phyloP scores from a whole-genome alignment of 768 basidiomycete genomes.

The Clitopilus passeckerianus region DNA sequence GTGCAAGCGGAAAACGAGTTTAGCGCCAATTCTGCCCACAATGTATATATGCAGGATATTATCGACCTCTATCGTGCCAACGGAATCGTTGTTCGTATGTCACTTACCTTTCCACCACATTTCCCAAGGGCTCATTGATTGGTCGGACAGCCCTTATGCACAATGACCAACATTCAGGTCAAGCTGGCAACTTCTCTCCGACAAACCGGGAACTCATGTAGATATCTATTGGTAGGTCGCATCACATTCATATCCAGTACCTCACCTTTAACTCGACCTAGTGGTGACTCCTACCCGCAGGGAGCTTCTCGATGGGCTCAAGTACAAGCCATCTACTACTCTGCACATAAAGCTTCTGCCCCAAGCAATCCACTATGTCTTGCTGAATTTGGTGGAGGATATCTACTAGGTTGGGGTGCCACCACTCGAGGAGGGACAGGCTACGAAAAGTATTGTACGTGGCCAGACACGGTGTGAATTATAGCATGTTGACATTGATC shows the following conservation, averaged over 20 bases:
- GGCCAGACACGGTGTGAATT: neutral
- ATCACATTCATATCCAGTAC: neutral
- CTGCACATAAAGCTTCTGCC: slow-evolving; percentile 35
- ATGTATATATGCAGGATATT: slow-evolving; percentile 46
- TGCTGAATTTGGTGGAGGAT: slow-evolving; percentile 50
- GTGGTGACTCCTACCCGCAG: slow-evolving; percentile 50
- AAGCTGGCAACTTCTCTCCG: slow-evolving; percentile 44
- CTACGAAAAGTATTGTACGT: slow-evolving; percentile 44
- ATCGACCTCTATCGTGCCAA: slow-evolving; percentile 39
- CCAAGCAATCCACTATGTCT: slow-evolving; percentile 45
- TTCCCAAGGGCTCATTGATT: neutral
- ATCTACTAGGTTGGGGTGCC: slow-evolving; percentile 38
- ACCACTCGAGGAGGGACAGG: slow-evolving; percentile 39
- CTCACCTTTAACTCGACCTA: slow-evolving; percentile 8
- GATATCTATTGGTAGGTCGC: slow-evolving; percentile 44
- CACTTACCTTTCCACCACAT: neutral
- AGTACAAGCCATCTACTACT: slow-evolving; percentile 44
- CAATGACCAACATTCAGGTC: slow-evolving; percentile 45
- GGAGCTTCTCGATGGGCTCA: slow-evolving; percentile 42
- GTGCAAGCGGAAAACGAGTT: slow-evolving; percentile 56
- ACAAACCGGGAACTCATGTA: slow-evolving; percentile 36
- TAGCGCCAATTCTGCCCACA: slow-evolving; percentile 33
- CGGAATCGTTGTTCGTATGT: slow-evolving; percentile 43
- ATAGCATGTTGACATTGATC: neutral
- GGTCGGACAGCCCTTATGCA: slow-evolving; percentile 35